Base-by-base conservation (phyloP, 2,329 filamentous ascomycete genomes). In the Fusarium sp. region DNA sequence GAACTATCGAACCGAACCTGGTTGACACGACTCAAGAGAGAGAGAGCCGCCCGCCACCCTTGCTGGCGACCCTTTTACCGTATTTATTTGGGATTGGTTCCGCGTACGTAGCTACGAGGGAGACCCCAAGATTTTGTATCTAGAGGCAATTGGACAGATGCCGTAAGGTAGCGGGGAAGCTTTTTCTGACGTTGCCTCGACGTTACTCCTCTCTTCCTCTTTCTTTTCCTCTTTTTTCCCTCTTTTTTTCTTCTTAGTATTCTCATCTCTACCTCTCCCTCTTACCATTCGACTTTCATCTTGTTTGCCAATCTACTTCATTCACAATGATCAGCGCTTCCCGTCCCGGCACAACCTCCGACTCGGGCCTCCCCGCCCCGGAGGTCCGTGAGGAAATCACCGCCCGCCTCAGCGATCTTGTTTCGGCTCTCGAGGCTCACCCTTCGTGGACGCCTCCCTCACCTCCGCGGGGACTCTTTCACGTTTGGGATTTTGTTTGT, bases 401-500 rank as follows among this genome's bases (percentile, higher is more conserved):
- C 33, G 46, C 69, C 29, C 69, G 65, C 18, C 69, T 80, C 56
- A 61, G 59, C 16, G 70, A 73, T 29, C 72, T 80, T 62, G 60
- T 76, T 68, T 59, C 58, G 3, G 74, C 78, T 61, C 60, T 81
- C 50, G 70, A 78, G 57, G 38, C 71, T 34, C 77, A 79, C 62
- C 64, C 75, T 4, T 51, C 67, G 18, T 79, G 77, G 75, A 73
- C 65, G 11, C 71, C 72, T 31, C 25, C 69, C 6, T 62, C 68
- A 9, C 73, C 73, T 31, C 72, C 78, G 60, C 70, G 73, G 16
- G 76, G 77, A 14, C 77, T 83, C 40, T 79, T 73, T 58, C 74
- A 80, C 67, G 67, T 81, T 31, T 83, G 79, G 79, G 80, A 82
- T 67, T 83, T 82, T 68, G 78, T 79, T 49, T 77, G 74, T 62